Base-by-base conservation (phyloP, 2,329 filamentous ascomycete species). In the Ophiostoma sp. region DNA sequence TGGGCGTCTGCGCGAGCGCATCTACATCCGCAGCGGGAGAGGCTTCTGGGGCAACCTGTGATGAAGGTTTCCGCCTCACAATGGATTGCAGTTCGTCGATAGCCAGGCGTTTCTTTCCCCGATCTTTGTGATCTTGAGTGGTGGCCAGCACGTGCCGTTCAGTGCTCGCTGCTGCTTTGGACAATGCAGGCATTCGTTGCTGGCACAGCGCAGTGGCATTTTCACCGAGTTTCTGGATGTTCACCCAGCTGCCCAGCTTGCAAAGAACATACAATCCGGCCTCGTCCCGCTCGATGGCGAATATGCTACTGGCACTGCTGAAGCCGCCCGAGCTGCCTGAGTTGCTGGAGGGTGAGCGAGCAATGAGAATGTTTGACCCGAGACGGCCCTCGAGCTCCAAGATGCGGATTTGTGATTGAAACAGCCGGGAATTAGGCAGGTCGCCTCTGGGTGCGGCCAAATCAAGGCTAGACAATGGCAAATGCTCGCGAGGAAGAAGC, bases 231-330 rank as follows among this genome's bases (percentile, higher is more conserved):
- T 81, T 78, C 47, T 83, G 81, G 66, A 89, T 75, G 70, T 87
- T 84, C 36, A 90, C 82, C 88, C 89, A 91, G 27, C 80, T 77
- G 1, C 86, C 88, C 60, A 95, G 79, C 73, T 85, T 87, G 76
- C 88, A 93, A 40, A 92, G 75, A 11, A 85, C 84, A 75, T 91
- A 93, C 3, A 89, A 79, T 0, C 83, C 83, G 64, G 79, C 77
- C 16, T 81, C 79, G 47, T 90, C 85, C 38, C 85, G 82, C 78
- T 93, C 90, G n/a, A 91, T 78, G 12, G 83, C 88, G 75, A 86
- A 89, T 0, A 85, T 71, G 47, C 79, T 80, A 68, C 81, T 70
- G 66, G 66, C 69, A 16, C 66, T 67, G 36, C 69, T 69, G 40
- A 70, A 70, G 12, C 67, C 49, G 65, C 55, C 62, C 2, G 67